Base-by-base conservation (phyloP, 2,329 filamentous ascomycete species). In the Alternaria dauci region DNA sequence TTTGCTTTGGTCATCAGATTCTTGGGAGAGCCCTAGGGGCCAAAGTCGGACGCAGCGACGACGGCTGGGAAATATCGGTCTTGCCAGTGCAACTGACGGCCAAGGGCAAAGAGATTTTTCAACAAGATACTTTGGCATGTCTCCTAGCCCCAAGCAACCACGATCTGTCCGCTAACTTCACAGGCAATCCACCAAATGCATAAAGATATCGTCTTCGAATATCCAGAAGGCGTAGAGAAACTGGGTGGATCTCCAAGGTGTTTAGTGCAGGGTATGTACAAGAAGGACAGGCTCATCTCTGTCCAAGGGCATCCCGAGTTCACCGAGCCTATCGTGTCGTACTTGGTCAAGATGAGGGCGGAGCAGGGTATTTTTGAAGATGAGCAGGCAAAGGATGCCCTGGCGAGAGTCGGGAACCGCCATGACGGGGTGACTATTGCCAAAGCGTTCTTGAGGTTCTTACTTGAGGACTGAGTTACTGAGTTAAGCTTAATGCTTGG, bases 241-340 rank as follows among this genome's bases (percentile, higher is more conserved):
- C 83, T 96, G 2, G 92, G 88, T 2, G 85, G 83, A 41, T 91
- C 90, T 2, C 83, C 85, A 4, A 79, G 83, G 46, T 96, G 93
- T 80, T 80, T 84, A 9, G 88, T 93, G n/a, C 93, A 96, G 77
- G 91, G 89, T 62, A 92, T 96, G 86, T 91, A 95, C 74, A 78
- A 84, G 20, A 86, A 88, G 8, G 82, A 84, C 42, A 84, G 85
- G 36, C 82, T 91, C 61, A 89, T 96, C 62, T 89, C 91, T 0
- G 87, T 96, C 1, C 93, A 97, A 81, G 93, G 92, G 6, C 93
- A 96, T 77, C 93, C 93, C 0, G 93, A 97, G 77, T 95, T 94
- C 75, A 91, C 85, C 4, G 83, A 84, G 60, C 85, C 88, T 16
- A 93, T 96, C 66, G 86, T 93, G 69, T 82, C 80, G 18, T 89